Conservation (phyloP, 208 protist genomes). For the Jaenimonas drosophilae region DNA sequence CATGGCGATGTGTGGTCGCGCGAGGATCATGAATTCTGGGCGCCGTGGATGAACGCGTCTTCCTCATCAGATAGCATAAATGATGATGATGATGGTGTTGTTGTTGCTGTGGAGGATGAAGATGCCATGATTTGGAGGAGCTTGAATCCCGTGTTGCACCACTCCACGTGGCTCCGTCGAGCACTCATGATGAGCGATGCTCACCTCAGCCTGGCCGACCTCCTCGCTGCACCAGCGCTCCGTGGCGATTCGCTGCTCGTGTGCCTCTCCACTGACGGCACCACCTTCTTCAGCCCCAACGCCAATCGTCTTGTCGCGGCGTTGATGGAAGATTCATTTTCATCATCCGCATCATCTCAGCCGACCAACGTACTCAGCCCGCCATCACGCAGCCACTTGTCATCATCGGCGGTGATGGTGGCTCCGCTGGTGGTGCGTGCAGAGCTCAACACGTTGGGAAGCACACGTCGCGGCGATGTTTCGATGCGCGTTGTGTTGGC, state of each 20-base stretch:
- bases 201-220: background rate
- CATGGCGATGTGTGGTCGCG: conserved; percentile 14
- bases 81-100: too few species aligned
- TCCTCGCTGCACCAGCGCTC: conserved; percentile 10
- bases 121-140: background rate
- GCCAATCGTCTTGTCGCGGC: background rate
- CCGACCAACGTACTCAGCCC: too few species aligned
- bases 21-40: background rate
- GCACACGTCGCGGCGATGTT: background rate
- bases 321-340: too few species aligned
- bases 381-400: too few species aligned
- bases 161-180: conserved; percentile 7
- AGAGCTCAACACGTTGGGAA: background rate
- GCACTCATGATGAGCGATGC: background rate
- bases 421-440: background rate
- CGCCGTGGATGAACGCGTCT: background rate
- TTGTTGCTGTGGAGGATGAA: too few species aligned
- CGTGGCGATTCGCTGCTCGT: conserved; percentile 30
- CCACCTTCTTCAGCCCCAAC: conserved; percentile 57
- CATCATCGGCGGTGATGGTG: too few species aligned
- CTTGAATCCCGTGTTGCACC: conserved; percentile 12
- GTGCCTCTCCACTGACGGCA: conserved; percentile 49
- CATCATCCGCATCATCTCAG: too few species aligned
- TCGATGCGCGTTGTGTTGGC: background rate
- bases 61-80: too few species aligned